Conservation (phyloP, 768 basidiomycete species). For the Lentinula guzmanii region DNA sequence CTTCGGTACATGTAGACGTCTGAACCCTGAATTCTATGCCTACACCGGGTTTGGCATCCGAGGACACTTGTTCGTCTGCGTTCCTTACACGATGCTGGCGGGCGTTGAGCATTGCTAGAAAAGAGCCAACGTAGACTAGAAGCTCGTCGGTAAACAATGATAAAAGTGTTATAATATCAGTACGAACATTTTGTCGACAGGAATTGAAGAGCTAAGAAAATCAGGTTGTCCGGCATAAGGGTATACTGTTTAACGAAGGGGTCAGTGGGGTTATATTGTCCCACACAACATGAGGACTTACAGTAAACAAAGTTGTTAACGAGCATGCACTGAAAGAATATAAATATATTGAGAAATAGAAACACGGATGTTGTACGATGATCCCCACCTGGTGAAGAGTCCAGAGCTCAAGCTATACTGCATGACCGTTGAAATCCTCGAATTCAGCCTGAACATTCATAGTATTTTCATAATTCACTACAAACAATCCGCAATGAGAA, state of each 20-base stretch:
- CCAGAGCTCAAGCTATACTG: conserved; percentile 33
- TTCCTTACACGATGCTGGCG: conserved; percentile 19
- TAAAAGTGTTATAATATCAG: neutral
- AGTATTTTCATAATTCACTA: neutral
- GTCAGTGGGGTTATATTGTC: neutral
- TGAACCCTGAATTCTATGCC: conserved; percentile 5
- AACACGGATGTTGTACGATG: neutral
- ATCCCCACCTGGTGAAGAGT: conserved; percentile 28
- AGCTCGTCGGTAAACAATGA: neutral
- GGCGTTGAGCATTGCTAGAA: conserved; percentile 32
- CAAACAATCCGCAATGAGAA: neutral
- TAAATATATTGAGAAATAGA: conserved; percentile 9
- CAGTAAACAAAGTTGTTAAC: conserved; percentile 34
- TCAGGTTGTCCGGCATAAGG: conserved; percentile 34
- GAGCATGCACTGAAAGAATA: conserved; percentile 33
- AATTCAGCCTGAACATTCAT: conserved; percentile 20
- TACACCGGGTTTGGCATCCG: neutral
- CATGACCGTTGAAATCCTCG: conserved; percentile 26
- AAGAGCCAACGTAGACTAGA: conserved; percentile 44
- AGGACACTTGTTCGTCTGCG: neutral
- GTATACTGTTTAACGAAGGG: conserved; percentile 26
- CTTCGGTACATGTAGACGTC: neutral
- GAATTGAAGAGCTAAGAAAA: conserved; percentile 36
- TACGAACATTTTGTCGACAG: conserved; percentile 37
- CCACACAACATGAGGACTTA: conserved; percentile 13